Conservation (phyloP, 108 stramenopile genomes). For the Cyclotella atomus region DNA sequence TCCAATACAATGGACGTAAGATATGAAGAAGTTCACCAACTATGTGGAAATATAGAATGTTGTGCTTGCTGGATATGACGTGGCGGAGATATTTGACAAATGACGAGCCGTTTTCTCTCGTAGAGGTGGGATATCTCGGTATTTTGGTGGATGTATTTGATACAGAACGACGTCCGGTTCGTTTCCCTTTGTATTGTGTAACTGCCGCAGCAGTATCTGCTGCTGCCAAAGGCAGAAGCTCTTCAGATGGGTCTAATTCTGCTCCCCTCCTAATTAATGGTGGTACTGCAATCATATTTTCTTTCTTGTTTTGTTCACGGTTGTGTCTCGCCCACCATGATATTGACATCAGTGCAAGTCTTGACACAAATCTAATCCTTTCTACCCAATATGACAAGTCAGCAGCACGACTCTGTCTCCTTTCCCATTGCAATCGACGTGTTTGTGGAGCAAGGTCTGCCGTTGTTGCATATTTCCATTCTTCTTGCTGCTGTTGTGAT, state of each 20-base stretch:
- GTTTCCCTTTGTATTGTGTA: conserved; percentile 38
- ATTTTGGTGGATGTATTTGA: neutral
- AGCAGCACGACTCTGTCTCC: conserved; percentile 6
- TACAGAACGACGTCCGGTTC: conserved; percentile 48
- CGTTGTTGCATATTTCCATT: conserved; percentile 2
- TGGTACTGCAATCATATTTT: neutral
- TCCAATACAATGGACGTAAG: conserved; percentile 53
- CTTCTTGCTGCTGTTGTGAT: neutral
- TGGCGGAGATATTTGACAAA: conserved; percentile 19
- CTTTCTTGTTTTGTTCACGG: neutral
- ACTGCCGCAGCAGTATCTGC: conserved; percentile 29
- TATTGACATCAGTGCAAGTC: conserved; percentile 36
- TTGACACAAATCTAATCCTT: conserved; percentile 24
- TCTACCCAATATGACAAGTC: conserved; percentile 29
- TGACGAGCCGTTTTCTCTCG: neutral
- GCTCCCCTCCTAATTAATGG: conserved; percentile 33
- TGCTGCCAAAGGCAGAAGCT: conserved; percentile 21
- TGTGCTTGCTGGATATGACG: neutral
- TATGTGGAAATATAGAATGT: conserved; percentile 25
- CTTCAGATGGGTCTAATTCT: conserved; percentile 45
- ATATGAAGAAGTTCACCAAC: conserved; percentile 47
- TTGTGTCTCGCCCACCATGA: conserved; percentile 30
- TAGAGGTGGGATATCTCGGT: neutral
- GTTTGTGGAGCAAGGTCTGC: conserved; percentile 1
- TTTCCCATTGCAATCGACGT: conserved; percentile 18